Evolutionary conservation across 1,284 basidiomycete genomes (phyloP), one percentile per base, ranked within the genome.

Genomic region (Heterobasidion annosum): DNA sequence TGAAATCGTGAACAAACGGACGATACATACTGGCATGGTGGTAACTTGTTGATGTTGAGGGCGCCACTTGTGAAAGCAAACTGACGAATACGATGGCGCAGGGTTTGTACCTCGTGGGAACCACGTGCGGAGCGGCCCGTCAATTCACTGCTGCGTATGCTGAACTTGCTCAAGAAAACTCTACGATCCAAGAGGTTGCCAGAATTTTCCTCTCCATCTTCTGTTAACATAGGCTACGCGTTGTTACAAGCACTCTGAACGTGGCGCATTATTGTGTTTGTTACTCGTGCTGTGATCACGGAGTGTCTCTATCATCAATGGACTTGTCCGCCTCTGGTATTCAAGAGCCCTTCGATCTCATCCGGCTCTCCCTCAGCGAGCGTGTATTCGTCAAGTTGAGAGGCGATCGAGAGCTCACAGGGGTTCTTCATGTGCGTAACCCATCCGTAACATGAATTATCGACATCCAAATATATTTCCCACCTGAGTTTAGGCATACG

Each of bases 291-390:
- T 32, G 25, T 15, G 48, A 13, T n/a, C 35, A n/a, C 37, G 40
- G 16, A 44, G 13, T 34, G 32, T 33, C 32, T 25, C 25, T 25
- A 19, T 44, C 13, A n/a, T 40, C 37, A 40, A 90, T 91, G 88
- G 86, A 89, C 69, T 70, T 85, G 57, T 78, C 83, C 47, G 78
- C 85, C 43, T 25, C 40, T 60, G 79, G 84, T 63, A 93, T 99
- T 65, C 87, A 92, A 69, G 94, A 98, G 71, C 94, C 94, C n/a
- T 93, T 99, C 71, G 97, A 99, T 69, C 84, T 99, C 62, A 96
- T 99, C 67, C 83, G 95, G 59, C 81, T 99, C 34, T 95, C 94
- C 34, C 82, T 99, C 59, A 93, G 91, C 65, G 97, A 99, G 79
- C 93, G 91, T 58, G 96, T 98, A 15, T 91, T 90, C 68, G 91